Base-by-base conservation (phyloP, 208 protist species). In the Leishmania braziliensis region DNA sequence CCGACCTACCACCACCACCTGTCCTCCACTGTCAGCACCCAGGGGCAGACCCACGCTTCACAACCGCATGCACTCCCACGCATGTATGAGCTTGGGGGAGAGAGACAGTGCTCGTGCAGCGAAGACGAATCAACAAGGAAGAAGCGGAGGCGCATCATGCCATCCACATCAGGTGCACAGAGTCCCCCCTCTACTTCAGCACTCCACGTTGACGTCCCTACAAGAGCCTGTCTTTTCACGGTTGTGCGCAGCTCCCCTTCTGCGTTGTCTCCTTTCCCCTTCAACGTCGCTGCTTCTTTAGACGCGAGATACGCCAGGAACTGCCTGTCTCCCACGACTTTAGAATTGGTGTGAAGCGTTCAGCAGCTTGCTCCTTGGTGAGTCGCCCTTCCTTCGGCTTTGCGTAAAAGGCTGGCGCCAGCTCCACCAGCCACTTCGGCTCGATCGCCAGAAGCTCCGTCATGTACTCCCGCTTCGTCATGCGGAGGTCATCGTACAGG, bases 401-500 rank as follows among this genome's bases (percentile, higher is more conserved):
- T 14, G 83, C 79, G 91, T 98, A 99, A 82, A 96, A 98, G 78
- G 98, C 96, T 14, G 98, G 98, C 14, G 98, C 98, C 60, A 99
- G 88, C 88, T 99, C 97, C 36, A 98, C 88, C 18, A 99, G 83
- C 98, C 98, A 99, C 71, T 94, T 85, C 29, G 96, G 92, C 84
- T 99, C 95, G 84, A 99, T 99, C 58, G 89, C 90, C 54, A 98
- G 86, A 12, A 98, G 89, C 89, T 98, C 92, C 36, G 92, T 90
- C 95, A 99, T 99, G 92, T 99, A 99, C 89, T 99, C 99, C 76
- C 99, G 98, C 76, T 93, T 96, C 33, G 98, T 99, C 80, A 99
- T 83, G 51, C 98, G 97, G 36, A 99, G 85, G 77, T 99, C 98
- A 73, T 99, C 97, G 85, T 99, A 99, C 20, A 99, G 83, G 3